Base-by-base conservation (phyloP, 2,329 filamentous ascomycete genomes). In the Cordyceps javanica region DNA sequence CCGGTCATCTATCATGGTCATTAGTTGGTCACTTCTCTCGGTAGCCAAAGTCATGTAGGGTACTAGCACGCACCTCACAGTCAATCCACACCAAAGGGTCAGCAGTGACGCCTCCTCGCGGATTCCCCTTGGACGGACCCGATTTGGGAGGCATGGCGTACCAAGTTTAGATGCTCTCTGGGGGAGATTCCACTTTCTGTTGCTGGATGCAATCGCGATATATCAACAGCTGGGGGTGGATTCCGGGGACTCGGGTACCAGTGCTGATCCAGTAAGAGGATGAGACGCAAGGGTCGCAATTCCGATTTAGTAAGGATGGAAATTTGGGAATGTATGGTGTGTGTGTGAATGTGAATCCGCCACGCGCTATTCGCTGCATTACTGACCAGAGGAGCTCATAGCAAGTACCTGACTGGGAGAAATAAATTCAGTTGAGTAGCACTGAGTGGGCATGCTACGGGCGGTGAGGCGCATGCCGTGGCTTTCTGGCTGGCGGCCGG, bases 81-180 rank as follows among this genome's bases (percentile, higher is more conserved):
- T 96, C 91, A 62, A 96, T 92, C 90, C 91, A 95, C 61, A 95
- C 89, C 38, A 95, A 74, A 9, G 88, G 87, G 62, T 86, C 84
- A 58, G 73, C 70, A 44, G 63, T 68, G 23, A 58, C 50, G 28
- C 57, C 57, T 5, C 57, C 57, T 19, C 57, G 57, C 10, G 57
- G 57, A 34, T 58, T 58, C 36, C 50, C 26, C 28, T 55, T 54
- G 11, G 57, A 58, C 19, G 64, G 65, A 39, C 59, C 63, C 62
- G 65, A 28, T 44, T 51, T 61, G 36, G 57, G 16, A 36, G 57
- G 50, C 57, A 58, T 58, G 28, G 28, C 23, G 38, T 25, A 39
- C 36, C 9, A 26, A 28, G 5, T 14, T 50, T n/a, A 28, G 14
- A 7, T 41, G 25, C 5, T 4, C n/a, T 54, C 28, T 45, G 3